phyloP scores from a whole-genome alignment of 2,329 filamentous ascomycete species.

The Xylariaceae sp. region DNA sequence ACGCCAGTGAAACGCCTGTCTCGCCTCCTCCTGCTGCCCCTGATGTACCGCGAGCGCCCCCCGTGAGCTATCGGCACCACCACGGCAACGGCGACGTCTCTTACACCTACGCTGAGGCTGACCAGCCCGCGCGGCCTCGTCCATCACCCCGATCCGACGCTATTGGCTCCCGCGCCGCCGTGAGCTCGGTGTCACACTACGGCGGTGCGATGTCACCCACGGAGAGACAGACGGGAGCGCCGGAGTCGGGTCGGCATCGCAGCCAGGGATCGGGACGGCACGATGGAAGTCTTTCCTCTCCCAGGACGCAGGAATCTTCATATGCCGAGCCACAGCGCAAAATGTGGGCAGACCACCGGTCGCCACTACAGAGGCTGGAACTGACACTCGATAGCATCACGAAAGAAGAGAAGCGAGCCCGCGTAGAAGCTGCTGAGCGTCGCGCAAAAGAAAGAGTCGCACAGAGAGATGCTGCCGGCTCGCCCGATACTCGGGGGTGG shows the following conservation, averaged over 20 bases:
- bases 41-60: slow-evolving; percentile 53
- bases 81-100: slow-evolving; percentile 31
- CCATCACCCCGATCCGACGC: too few relatives aligned
- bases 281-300: too few relatives aligned
- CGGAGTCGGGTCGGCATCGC: slow-evolving; percentile 21
- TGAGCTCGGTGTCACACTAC: slow-evolving; percentile 28
- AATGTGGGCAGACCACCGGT: slow-evolving; percentile 71
- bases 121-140: slow-evolving; percentile 23
- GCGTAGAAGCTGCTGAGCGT: slow-evolving; percentile 74
- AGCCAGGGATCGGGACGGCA: slow-evolving; percentile 13
- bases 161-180: slow-evolving; percentile 16
- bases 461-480: slow-evolving; percentile 12
- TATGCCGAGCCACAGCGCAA: slow-evolving; percentile 36
- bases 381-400: slow-evolving; percentile 85
- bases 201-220: slow-evolving; percentile 17
- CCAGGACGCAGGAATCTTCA: slow-evolving; percentile 31
- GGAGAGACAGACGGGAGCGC: slow-evolving; percentile 17
- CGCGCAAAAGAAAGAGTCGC: slow-evolving; percentile 56
- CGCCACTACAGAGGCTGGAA: slow-evolving; percentile 89
- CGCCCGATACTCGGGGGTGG: slow-evolving; percentile 9
- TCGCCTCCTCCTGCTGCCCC: slow-evolving; percentile 45
- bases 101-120: slow-evolving; percentile 23
- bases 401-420: slow-evolving; percentile 88
- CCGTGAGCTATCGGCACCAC: slow-evolving; percentile 48
- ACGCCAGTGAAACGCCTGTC: slow-evolving; percentile 26